Evolutionary conservation across 352 stramenopile species (phyloP), one percentile per base, ranked within the genome.

Genomic region (Phytophthora pini): DNA sequence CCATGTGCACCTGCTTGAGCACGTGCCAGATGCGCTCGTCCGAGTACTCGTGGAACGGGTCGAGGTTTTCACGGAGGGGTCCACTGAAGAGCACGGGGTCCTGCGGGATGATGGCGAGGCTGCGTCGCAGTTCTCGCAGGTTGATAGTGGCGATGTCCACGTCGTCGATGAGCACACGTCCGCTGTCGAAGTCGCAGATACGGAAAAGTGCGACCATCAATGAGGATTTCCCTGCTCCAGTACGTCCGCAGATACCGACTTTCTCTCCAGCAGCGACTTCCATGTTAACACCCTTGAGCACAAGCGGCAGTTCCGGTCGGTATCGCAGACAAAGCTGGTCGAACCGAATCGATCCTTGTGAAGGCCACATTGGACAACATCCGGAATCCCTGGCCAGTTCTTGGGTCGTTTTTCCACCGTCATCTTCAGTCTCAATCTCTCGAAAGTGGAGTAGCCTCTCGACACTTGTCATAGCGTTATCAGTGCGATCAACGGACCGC

Each of bases 21-120:
- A 88, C 81, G 44, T 82, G 65, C 69, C 86, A 86, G 8, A 97
- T 70, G 17, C 50, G 69, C 1, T 79, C 72, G 51, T 97, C 89
- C 36, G 55, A 74, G 73, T 89, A 94, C 41, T 89, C 54, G 32
- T 76, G 61, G 61, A 95, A 97, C 15, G 95, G 93, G 70, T 98
- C 93, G 13, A 98, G 68, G 77, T 98, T 98, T 45, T 82, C 85
- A 15, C 90, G 82, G 12, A 98, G 73, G 10, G 82, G 88, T 17
- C 93, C 94, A 38, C 76, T 89, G 68, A 98, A 98, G 20, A 98
- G 64, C 12, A 98, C 87, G 12, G 93, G 93, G 61, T 98, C 92
- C 39, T 82, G 74, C 4, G 95, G 52, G 39, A 86, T 82, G 47
- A 89, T 82, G 9, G 68, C 59, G 20, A 89, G 55, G 8, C 58